Evolutionary conservation across 768 basidiomycete genomes (phyloP).

Genomic region (Wakefieldia striispora): DNA sequence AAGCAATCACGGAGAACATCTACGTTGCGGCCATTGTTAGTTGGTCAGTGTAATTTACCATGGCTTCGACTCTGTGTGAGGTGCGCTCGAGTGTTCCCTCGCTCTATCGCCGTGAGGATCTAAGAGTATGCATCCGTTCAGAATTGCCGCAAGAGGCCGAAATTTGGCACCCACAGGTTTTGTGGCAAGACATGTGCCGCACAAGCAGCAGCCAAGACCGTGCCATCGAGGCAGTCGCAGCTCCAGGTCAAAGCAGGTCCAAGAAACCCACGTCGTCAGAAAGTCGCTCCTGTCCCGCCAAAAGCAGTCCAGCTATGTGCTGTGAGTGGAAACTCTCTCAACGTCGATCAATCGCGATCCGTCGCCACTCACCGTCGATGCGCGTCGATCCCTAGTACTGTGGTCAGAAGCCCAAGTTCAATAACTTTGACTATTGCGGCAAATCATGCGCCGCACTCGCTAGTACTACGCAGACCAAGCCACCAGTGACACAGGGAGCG

Average conservation of each 20-base stretch:
- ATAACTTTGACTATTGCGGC: constrained; percentile 58
- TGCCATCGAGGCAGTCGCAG: constrained; percentile 13
- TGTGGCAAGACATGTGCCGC: constrained; percentile 58
- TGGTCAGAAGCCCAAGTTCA: constrained; percentile 61
- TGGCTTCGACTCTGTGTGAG: constrained; percentile 30
- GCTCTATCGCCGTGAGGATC: constrained; percentile 2
- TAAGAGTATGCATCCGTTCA: constrained; percentile 18
- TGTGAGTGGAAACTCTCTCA: constrained; percentile 23
- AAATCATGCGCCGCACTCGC: constrained; percentile 61
- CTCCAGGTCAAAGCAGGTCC: constrained; percentile 10
- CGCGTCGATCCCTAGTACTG: constrained; percentile 38
- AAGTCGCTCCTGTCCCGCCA: constrained; percentile 12
- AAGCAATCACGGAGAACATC: constrained; percentile 6
- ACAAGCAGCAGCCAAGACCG: constrained; percentile 31
- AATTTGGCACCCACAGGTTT: constrained; percentile 51
- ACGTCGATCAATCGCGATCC: constrained; percentile 30
- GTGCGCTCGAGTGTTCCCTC: constrained; percentile 17
- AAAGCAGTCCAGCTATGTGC: constrained; percentile 25
- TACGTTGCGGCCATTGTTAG: constrained; percentile 4
- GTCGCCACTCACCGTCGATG: constrained; percentile 18
- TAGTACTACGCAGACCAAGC: constrained; percentile 23
- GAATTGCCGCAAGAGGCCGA: constrained; percentile 57
- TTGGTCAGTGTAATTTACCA: constrained; percentile 17
- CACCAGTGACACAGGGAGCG: constrained; percentile 10
- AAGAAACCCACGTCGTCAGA: constrained; percentile 12